Evolutionary conservation across 345 rosid species (phyloP), one percentile per base, ranked within the genome.

Genomic region (Anacardium occidentale): DNA sequence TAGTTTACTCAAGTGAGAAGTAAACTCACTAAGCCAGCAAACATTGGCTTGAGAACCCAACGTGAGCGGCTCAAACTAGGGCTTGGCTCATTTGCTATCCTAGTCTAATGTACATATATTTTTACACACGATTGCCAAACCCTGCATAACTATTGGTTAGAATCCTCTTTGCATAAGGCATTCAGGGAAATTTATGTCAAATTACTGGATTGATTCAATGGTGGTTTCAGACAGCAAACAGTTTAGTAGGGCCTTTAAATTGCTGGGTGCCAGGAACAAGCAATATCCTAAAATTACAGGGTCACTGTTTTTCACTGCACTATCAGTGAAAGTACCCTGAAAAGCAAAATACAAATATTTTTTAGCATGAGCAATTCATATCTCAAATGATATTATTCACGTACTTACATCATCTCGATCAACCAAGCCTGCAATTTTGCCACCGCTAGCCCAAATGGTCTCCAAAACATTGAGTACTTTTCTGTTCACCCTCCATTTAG

Each of bases 401-500:
- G 71, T 73, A 77, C 98, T 90, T 80, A 96, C 99, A 83, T 96
- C 95, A 75, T 73, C 85, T 59, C 95, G 87, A 80, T 91, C 89
- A 80, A 96, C 90, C 77, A 96, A 84, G 79, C 97, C 98, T 18
- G 89, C 97, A 76, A 89, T 71, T 77, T 79, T 76, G 83, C 98
- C 99, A 68, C 99, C 98, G 68, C 82, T 77, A 69, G 85, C 93
- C 99, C 99, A 96, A 67, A 96, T 82, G 77, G 77, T 86, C 76
- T 96, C 98, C 75, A 91, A 80, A 57, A 90, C 95, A 72, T 77
- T 76, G 83, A 96, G 89, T 45, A 93, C 85, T 79, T 78, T 85
- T 76, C 70, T 85, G 79, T 96, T 96, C 47, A 96, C 83, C 82
- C 96, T 89, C 99, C 99, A 96, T 76, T 93, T 93, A 71, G 97